Evolutionary conservation across 768 basidiomycete genomes (phyloP), one percentile per base, ranked within the genome.

Genomic region (Dacryopinax primogenitus): DNA sequence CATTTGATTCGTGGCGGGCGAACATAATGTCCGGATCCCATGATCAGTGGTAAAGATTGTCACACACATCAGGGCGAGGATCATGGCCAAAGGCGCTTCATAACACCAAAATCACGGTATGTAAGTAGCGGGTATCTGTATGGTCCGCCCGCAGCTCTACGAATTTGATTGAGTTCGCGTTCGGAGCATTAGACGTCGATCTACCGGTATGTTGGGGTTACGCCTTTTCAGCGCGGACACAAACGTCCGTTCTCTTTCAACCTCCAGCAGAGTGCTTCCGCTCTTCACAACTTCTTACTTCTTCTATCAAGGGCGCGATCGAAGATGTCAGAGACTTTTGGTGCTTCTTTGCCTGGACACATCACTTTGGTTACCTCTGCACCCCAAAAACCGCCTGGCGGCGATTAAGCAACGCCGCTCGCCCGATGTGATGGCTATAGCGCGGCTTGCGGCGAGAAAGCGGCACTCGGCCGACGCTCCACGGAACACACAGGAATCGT

Each of bases 241-340:
- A 63, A n/a, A 63, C 45, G 41, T 32, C 41, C 32, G 63, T n/a
- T 15, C 63, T 47, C 66, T 66, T 23, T 47, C 21, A 66, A n/a
- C 21, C 16, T 23, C 6, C 23, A 13, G 23, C 35, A 1, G 32
- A 13, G 51, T 65, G 33, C 51, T 45, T 32, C 33, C 33, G 63
- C 30, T 41, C 18, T 15, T 44, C 51, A 58, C 51, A 11, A 11
- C 51, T 58, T 58, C 51, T 58, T 58, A 30, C 51, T 58, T 58
- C 51, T 58, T 58, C 51, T 58, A 58, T 58, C 51, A 58, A 7
- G 26, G 11, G 51, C 26, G 11, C 26, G 51, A 58, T 58, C 26
- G 51, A 58, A 58, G 23, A 26, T 6, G 51, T 30, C 13, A 23
- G 51, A 28, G 51, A n/a, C 51, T 58, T 58, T 58, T 32, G 3